Conservation (phyloP, 1,139 yeast species). For the Scheffersomyces parashehatae region DNA sequence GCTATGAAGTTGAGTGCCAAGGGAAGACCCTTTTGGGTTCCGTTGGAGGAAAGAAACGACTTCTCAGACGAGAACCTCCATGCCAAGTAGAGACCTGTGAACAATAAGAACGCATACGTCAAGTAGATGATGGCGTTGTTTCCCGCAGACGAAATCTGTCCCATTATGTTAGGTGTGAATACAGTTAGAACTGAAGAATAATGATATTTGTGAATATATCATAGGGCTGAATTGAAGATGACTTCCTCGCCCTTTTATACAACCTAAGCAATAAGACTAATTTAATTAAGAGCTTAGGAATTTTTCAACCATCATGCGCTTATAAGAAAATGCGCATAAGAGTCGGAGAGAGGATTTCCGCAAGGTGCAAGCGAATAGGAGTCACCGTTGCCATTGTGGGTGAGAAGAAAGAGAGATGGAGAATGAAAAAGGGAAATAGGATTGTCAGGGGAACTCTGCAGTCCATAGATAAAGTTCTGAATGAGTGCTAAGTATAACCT, state of each 20-base stretch:
- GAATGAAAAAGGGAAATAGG: too few species aligned
- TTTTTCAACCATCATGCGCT: slow-evolving; percentile 1
- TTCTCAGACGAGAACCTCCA: slow-evolving; percentile 47
- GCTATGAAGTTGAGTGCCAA: slow-evolving; percentile 84
- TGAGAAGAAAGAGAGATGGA: too few species aligned
- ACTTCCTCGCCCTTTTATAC: too few species aligned
- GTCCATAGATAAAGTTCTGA: too few species aligned
- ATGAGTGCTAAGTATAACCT: too few species aligned
- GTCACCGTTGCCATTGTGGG: too few species aligned
- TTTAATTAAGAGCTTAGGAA: background rate
- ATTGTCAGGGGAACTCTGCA: too few species aligned
- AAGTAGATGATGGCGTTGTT: slow-evolving; percentile 76
- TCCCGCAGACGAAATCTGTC: slow-evolving; percentile 41
- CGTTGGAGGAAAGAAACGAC: slow-evolving; percentile 71
- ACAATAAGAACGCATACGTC: slow-evolving; percentile 66
- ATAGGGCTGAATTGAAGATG: too few species aligned
- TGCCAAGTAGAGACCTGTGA: slow-evolving; percentile 61
- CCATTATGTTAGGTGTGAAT: slow-evolving; percentile 12
- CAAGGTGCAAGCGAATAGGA: too few species aligned
- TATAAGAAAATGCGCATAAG: background rate
- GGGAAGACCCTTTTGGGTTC: slow-evolving; percentile 80
- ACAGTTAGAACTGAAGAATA: background rate
- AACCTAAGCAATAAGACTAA: too few species aligned
- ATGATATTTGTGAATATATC: too few species aligned
- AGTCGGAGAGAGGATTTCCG: too few species aligned